These are phyloP conservation scores for Penicillium paneum DNA, from an alignment of 2,329 filamentous ascomycete genomes.

Conservation along the genomic window DNA sequence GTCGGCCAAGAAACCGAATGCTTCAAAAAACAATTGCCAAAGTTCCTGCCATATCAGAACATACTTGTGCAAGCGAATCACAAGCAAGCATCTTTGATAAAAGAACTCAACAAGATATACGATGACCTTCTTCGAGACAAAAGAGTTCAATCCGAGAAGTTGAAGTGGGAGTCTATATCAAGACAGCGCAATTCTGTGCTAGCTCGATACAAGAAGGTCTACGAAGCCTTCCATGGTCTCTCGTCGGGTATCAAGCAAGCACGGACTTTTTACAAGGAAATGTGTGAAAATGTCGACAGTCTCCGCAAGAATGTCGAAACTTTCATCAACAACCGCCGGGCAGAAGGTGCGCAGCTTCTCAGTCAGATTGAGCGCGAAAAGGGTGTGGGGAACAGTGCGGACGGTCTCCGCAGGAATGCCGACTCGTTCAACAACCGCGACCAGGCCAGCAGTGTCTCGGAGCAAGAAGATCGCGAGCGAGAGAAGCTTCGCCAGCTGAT, in stretches of 20 bases:
- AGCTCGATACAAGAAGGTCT: slow-evolving; percentile 83
- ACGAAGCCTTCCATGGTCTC: slow-evolving; percentile 88
- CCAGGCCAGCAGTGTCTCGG: slow-evolving; percentile 50
- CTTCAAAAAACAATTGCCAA: slow-evolving; percentile 95
- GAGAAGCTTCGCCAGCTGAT: slow-evolving; percentile 84
- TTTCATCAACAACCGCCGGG: slow-evolving; percentile 90
- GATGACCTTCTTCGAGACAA: slow-evolving; percentile 89
- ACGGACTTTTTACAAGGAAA: slow-evolving; percentile 90
- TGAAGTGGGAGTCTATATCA: slow-evolving; percentile 86
- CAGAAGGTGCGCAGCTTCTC: slow-evolving; percentile 86
- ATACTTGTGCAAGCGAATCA: slow-evolving; percentile 89
- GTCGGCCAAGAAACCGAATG: slow-evolving; percentile 86
- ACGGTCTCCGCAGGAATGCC: slow-evolving; percentile 90
- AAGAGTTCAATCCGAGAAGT: slow-evolving; percentile 87
- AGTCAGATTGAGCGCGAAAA: slow-evolving; percentile 81
- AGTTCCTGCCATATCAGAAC: slow-evolving; percentile 90
- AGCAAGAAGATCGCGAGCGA: slow-evolving; percentile 73
- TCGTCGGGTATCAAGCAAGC: slow-evolving; percentile 81
- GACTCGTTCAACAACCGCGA: slow-evolving; percentile 87
- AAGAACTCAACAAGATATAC: slow-evolving; percentile 85
- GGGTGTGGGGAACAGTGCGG: slow-evolving; percentile 85
- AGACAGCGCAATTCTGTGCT: slow-evolving; percentile 77
- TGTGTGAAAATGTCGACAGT: slow-evolving; percentile 90
- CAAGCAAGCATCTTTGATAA: slow-evolving; percentile 91
- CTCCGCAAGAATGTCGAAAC: slow-evolving; percentile 93